A percentile compares a stretch with the other conserved stretches of the same genome.
Conservation (phyloP, 768 basidiomycete genomes). For the Tylopilus rubrobrunneus region DNA sequence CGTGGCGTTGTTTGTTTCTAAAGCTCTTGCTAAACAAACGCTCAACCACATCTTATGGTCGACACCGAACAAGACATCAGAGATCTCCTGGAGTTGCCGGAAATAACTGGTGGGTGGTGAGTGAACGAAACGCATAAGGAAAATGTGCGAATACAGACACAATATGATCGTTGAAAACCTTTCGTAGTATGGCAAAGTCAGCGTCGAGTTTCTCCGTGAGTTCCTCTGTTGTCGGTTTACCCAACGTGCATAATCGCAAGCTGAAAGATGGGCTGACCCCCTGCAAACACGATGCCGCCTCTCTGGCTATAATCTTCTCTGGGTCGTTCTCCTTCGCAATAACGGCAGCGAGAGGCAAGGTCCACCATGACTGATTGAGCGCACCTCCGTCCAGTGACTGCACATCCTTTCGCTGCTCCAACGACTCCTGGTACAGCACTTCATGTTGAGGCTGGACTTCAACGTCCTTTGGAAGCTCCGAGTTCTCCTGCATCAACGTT, state of each 20-base stretch:
- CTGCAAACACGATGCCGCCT: constrained; percentile 51
- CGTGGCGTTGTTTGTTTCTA: constrained; percentile 25
- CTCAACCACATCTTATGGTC: background rate
- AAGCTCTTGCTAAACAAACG: constrained; percentile 25
- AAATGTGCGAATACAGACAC: too few species aligned
- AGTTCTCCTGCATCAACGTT: constrained; percentile 25
- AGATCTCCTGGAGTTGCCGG: constrained; percentile 85
- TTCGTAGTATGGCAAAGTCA: too few species aligned
- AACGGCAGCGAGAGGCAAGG: constrained; percentile 41
- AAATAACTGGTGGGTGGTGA: too few species aligned
- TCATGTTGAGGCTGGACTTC: constrained; percentile 65
- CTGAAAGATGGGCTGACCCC: constrained; percentile 33
- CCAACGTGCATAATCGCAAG: background rate
- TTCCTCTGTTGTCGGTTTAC: constrained; percentile 34
- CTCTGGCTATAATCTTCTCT: constrained; percentile 32
- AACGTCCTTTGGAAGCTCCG: constrained; percentile 33
- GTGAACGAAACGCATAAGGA: too few species aligned
- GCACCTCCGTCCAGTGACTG: constrained; percentile 45
- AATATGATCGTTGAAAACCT: too few species aligned
- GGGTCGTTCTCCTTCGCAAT: constrained; percentile 45
- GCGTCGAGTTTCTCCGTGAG: constrained; percentile 39
- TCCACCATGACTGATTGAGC: constrained; percentile 61
- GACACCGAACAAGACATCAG: constrained; percentile 41
- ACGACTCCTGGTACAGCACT: constrained; percentile 50
- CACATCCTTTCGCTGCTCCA: constrained; percentile 47